Conservation (phyloP, 768 basidiomycete species). For the Clavulina sp. region DNA sequence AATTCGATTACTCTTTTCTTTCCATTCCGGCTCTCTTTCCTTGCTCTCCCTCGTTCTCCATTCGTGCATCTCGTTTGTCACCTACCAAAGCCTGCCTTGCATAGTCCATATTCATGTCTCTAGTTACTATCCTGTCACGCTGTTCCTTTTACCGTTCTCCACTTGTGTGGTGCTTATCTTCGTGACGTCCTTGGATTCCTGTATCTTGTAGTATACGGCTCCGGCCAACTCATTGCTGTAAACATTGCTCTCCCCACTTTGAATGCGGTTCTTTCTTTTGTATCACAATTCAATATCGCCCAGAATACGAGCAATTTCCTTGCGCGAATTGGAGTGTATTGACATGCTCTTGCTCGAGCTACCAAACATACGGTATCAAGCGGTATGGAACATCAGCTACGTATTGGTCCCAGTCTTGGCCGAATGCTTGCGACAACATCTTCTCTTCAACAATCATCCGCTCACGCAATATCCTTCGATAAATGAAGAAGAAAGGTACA, state of each 20-base stretch:
- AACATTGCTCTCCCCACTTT: no score
- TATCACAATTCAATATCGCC: no score
- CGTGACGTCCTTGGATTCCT: no score
- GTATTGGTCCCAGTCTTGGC: neutral
- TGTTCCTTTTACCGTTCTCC: no score
- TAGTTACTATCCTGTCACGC: neutral
- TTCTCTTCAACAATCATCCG: neutral
- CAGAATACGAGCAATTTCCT: no score
- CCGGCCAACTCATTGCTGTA: no score
- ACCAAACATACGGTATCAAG: neutral
- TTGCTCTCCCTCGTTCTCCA: neutral
- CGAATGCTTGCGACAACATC: neutral
- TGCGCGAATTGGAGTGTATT: no score
- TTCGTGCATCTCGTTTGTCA: neutral
- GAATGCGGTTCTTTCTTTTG: no score
- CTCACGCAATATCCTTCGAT: neutral
- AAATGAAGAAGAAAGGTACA: neutral
- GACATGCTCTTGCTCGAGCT: no score
- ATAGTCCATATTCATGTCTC: neutral
- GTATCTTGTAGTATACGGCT: no score
- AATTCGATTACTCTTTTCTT: neutral
- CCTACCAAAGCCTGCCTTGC: neutral
- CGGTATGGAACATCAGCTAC: neutral
- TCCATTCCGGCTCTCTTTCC: neutral
- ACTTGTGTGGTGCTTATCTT: no score